Evolutionary conservation across 2,329 filamentous ascomycete genomes (phyloP).

Genomic region (Colletotrichum higginsianum): DNA sequence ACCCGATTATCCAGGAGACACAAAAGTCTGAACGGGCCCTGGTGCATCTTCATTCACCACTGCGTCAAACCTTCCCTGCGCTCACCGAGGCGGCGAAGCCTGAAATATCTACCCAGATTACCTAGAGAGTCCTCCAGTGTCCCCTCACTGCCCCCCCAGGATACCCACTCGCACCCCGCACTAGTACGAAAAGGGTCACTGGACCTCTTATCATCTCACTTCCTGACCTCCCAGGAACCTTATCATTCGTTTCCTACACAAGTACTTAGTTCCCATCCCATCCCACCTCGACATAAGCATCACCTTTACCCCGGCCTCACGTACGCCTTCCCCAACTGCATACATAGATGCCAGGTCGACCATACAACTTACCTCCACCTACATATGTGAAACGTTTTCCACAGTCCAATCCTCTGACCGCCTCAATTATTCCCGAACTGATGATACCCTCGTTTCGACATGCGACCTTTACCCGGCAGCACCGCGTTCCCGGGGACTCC

Average conservation of each 20-base stretch:
- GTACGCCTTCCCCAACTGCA: constrained; percentile 5
- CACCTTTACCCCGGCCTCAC: background rate
- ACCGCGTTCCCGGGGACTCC: constrained; percentile 53
- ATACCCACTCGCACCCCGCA: constrained; percentile 19
- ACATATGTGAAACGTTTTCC: background rate
- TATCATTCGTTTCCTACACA: constrained; percentile 4
- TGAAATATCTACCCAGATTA: background rate
- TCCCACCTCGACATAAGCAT: background rate
- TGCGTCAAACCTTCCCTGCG: background rate
- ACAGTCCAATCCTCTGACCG: background rate
- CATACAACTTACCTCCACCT: background rate
- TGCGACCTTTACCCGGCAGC: constrained; percentile 64
- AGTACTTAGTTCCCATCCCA: background rate
- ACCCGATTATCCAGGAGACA: no score
- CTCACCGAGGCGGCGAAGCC: background rate
- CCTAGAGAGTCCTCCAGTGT: background rate
- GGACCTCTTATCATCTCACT: constrained; percentile 23
- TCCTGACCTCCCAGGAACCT: constrained; percentile 16
- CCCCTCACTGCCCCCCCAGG: background rate
- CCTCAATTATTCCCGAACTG: constrained; percentile 5
- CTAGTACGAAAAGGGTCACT: constrained; percentile 21
- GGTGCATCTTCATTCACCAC: background rate
- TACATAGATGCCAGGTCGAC: background rate
- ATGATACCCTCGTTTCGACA: constrained; percentile 45
- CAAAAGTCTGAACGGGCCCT: background rate